Evolutionary conservation across 75 land plant species (phyloP).

Genomic region (Picea glauca): DNA sequence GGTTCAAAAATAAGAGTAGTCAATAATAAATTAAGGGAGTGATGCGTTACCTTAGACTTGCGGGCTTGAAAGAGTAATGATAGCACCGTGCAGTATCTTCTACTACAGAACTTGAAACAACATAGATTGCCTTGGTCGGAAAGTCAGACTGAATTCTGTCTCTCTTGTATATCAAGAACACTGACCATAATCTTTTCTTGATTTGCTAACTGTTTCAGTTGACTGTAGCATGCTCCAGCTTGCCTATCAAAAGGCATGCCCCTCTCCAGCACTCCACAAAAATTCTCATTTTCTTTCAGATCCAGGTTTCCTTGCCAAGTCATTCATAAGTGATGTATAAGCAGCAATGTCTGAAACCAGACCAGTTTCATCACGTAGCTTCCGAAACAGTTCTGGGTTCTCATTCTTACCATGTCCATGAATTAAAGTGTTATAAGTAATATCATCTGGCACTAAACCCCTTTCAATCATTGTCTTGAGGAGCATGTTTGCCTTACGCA

Average conservation of each 20-base stretch:
- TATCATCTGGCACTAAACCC: conserved; percentile 55
- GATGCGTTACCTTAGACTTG: neutral
- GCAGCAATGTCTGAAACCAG: conserved; percentile 44
- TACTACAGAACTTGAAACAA: neutral
- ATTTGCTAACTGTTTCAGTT: too few species aligned
- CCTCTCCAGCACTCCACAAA: too few species aligned
- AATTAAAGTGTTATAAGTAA: conserved; percentile 53
- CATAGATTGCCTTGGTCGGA: neutral
- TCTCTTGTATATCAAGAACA: neutral
- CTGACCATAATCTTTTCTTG: too few species aligned
- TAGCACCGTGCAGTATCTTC: neutral
- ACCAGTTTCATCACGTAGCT: conserved; percentile 40
- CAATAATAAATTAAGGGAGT: neutral
- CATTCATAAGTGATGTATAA: conserved; percentile 34
- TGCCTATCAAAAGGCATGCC: too few species aligned
- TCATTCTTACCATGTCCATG: conserved; percentile 45
- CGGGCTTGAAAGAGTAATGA: neutral
- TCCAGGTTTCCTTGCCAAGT: conserved; percentile 7
- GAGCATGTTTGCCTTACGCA: conserved; percentile 58
- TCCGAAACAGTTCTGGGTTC: conserved; percentile 14
- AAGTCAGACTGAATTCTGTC: neutral
- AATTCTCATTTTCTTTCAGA: neutral
- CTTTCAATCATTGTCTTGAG: conserved; percentile 58
- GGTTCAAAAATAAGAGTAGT: neutral
- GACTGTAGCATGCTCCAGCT: too few species aligned